Evolutionary conservation across 805 yeast genomes (phyloP).

Genomic region (Yarrowia sp.): DNA sequence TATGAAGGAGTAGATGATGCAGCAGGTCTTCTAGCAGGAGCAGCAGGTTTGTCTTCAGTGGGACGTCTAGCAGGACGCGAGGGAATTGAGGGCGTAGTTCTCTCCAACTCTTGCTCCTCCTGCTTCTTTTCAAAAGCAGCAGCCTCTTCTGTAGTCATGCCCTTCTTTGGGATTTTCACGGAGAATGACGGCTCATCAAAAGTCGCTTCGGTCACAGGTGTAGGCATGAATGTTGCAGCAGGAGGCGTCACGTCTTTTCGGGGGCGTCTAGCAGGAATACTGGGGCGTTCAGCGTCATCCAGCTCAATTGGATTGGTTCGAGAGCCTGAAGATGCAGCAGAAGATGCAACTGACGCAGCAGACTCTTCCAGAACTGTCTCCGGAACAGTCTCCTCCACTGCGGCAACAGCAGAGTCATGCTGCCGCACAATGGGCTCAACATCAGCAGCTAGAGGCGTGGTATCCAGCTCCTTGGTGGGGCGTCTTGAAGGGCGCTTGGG

Average conservation of each 20-base stretch:
- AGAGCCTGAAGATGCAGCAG: background rate
- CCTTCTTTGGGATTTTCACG: background rate
- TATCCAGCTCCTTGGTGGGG: background rate
- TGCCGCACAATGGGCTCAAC: slow-evolving; percentile 8
- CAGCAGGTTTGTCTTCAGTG: background rate
- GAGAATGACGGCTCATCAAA: background rate
- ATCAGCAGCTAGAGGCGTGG: background rate
- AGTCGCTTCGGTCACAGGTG: slow-evolving; percentile 3
- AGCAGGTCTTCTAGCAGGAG: background rate
- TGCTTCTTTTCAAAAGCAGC: background rate
- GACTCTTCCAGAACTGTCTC: background rate
- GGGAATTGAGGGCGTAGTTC: background rate
- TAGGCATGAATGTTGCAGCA: background rate
- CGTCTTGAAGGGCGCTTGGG: slow-evolving; percentile 4
- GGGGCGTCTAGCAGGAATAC: background rate
- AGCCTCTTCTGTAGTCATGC: slow-evolving; percentile 3
- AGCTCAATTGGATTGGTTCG: background rate
- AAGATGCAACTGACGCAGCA: background rate
- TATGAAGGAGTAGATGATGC: background rate
- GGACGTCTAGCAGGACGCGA: background rate
- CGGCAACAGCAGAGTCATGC: background rate
- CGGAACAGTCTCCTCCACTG: background rate
- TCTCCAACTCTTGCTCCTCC: background rate
- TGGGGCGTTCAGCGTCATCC: background rate
- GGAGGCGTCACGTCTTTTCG: background rate